Evolutionary conservation across 768 basidiomycete genomes (phyloP), one percentile per base, ranked within the genome.

Genomic region (Chiua virens): DNA sequence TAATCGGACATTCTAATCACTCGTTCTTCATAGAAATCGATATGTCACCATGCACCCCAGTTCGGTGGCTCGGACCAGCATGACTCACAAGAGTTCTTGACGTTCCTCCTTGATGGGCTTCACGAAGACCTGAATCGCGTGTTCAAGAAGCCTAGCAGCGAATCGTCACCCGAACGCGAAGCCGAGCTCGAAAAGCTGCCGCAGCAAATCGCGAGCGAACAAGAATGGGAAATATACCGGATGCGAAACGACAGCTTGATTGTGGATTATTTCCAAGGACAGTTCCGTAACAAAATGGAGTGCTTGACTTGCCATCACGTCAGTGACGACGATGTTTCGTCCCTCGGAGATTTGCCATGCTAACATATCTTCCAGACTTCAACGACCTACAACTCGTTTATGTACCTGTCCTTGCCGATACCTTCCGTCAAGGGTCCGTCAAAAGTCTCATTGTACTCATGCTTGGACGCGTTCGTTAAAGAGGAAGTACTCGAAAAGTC

Each of bases 211-310:
- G 94, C 94, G 18, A 88, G 90, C 65, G 89, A 92, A 58, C 82
- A 89, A 62, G 96, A 98, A 71, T 99, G 96, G 96, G 77, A 82
- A 54, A 80, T 87, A 35, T 98, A 97, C 78, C 83, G 83, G 66
- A 82, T 83, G 74, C 80, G 91, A 49, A 93, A 98, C 64, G 92
- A 99, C 66, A 92, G 89, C 61, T 71, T 98, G 47, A 87, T 99
- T 47, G 97, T 98, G 25, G 95, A 98, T 70, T 90, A 87, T 64
- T 98, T 99, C 76, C 96, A 98, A 71, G 96, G 96, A 11, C 97
- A 98, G 69, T 98, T 97, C 69, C 77, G 92, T 56, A 98, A 88
- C 71, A 79, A 85, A 47, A 69, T 99, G 71, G 81, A 90, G 61
- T 99, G 96, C 68, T 64, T 93, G 65, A 96, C 89, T 5, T 99